These are phyloP conservation scores for Piper longum DNA, from an alignment of 164 flowering plant genomes.

Conservation along the genomic window DNA sequence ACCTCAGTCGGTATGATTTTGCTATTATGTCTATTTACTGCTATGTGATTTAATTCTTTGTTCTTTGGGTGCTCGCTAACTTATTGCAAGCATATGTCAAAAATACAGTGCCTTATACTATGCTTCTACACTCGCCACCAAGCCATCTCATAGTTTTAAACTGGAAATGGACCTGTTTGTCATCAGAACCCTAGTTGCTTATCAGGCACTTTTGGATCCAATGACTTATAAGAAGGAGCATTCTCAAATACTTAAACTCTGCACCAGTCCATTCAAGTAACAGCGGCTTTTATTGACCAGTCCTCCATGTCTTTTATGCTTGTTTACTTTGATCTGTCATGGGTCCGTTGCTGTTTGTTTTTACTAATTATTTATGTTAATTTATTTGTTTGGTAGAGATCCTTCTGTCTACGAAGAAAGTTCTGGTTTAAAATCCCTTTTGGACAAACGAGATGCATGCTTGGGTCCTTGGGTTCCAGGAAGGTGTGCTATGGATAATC, in stretches of 20 bases:
- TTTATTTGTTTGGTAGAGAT: slow-evolving; percentile 36
- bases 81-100: not conserved
- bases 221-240: slow-evolving; percentile 66
- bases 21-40: not conserved
- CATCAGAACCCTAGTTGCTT: slow-evolving; percentile 55
- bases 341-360: not conserved
- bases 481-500: slow-evolving; percentile 33
- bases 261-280: slow-evolving; percentile 81
- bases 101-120: slow-evolving; percentile 68
- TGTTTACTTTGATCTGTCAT: not conserved
- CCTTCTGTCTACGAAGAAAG: slow-evolving; percentile 74
- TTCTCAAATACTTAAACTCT: slow-evolving; percentile 54
- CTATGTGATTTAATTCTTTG: not conserved
- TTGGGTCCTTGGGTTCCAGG: slow-evolving; percentile 98
- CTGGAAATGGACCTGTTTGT: slow-evolving; percentile 46
- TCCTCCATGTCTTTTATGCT: not conserved
- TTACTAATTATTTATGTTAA: not conserved
- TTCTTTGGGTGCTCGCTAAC: slow-evolving; percentile 1
- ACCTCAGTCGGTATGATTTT: slow-evolving; percentile 44
- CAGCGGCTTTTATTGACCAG: not conserved
- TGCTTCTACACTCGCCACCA: slow-evolving; percentile 33
- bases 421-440: slow-evolving; percentile 66
- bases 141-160: slow-evolving; percentile 36
- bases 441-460: slow-evolving; percentile 96
- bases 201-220: slow-evolving; percentile 85